Conservation (phyloP, 371 early-diverging fungal species). For the Massospora cicadina region DNA sequence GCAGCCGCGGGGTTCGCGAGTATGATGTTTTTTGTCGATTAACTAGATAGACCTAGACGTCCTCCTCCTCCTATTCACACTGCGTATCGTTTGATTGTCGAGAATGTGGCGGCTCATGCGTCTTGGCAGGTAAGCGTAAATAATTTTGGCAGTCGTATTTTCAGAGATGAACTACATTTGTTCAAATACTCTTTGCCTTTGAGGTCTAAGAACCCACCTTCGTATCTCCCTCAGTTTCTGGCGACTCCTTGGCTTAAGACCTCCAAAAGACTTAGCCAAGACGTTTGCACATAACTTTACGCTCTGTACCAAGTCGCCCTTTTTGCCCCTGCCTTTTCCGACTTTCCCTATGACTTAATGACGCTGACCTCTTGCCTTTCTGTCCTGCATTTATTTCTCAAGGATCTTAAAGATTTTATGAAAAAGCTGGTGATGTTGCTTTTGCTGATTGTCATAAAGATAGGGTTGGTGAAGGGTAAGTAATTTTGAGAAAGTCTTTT, state of each 20-base stretch:
- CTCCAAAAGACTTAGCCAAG: background rate
- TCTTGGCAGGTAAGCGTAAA: constrained; percentile 53
- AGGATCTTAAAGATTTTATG: constrained; percentile 94
- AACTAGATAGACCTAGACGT: constrained; percentile 11
- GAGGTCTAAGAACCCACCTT: constrained; percentile 1
- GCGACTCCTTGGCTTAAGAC: background rate
- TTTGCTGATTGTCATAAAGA: constrained; percentile 76
- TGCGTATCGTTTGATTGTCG: constrained; percentile 44
- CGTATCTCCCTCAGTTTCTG: background rate
- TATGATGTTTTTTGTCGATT: background rate
- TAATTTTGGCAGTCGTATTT: constrained; percentile 13
- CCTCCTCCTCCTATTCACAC: constrained; percentile 32
- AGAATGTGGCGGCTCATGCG: constrained; percentile 46
- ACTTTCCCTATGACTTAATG: background rate
- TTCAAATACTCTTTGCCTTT: background rate
- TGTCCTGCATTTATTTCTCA: constrained; percentile 17
- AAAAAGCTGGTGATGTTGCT: constrained; percentile 86
- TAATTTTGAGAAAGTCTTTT: background rate
- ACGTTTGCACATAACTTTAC: background rate
- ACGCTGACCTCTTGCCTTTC: background rate
- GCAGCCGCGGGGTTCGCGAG: background rate
- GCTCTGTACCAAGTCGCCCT: background rate
- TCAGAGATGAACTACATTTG: constrained; percentile 7
- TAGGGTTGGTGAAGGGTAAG: constrained; percentile 72
- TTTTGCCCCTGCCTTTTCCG: background rate